A percentile compares a stretch with the other conserved stretches of the same genome.
phyloP scores from a whole-genome alignment of 768 basidiomycete species.

The Favolaschia claudopus region DNA sequence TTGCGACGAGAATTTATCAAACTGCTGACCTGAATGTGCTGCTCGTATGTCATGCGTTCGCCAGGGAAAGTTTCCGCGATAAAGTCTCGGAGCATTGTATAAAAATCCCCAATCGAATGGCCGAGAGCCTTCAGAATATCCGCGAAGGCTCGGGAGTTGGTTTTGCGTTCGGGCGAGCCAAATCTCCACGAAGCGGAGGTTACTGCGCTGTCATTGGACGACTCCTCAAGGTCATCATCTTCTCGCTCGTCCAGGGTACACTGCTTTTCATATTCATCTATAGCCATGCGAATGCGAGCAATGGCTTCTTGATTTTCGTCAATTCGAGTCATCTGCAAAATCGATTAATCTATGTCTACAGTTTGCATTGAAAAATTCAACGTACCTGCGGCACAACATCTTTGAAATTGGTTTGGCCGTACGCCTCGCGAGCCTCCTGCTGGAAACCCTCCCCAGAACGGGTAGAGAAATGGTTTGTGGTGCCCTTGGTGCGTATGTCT shows the following conservation, averaged over 20 bases:
- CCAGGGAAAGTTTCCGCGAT: not conserved
- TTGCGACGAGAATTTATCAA: too few relatives aligned
- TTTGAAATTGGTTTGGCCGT: constrained; percentile 37
- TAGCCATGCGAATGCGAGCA: constrained; percentile 34
- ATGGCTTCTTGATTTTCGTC: constrained; percentile 39
- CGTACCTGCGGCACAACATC: constrained; percentile 38
- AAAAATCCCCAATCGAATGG: not conserved
- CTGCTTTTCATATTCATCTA: constrained; percentile 30
- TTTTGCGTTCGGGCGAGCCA: not conserved
- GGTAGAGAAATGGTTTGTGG: too few relatives aligned
- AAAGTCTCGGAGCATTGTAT: constrained; percentile 1
- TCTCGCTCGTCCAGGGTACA: constrained; percentile 10
- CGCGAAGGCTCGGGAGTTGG: not conserved
- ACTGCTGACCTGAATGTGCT: constrained; percentile 1
- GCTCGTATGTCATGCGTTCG: not conserved
- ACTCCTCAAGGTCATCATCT: not conserved
- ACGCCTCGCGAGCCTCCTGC: constrained; percentile 37
- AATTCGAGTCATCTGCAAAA: constrained; percentile 31
- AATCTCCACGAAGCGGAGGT: not conserved
- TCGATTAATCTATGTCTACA: not conserved
- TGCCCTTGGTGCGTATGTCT: too few relatives aligned
- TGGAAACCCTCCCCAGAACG: constrained; percentile 38
- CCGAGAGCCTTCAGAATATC: not conserved
- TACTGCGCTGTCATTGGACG: not conserved
- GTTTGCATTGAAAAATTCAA: not conserved